Evolutionary conservation across 2,329 filamentous ascomycete species (phyloP), one percentile per base, ranked within the genome.

Genomic region (Hymenoscyphus linearis): DNA sequence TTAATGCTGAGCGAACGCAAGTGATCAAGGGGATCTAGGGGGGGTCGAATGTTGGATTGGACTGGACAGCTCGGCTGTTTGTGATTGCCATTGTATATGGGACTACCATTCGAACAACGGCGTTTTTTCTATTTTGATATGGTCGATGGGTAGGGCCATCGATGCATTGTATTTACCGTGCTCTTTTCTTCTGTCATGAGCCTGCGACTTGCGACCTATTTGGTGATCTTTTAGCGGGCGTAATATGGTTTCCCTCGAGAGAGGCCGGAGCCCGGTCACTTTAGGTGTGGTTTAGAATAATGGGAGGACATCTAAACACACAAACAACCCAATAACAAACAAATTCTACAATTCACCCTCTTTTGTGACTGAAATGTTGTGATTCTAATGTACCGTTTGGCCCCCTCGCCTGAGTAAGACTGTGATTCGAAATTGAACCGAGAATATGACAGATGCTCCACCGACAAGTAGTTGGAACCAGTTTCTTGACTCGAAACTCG

Each of bases 1-100:
- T 99, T 73, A 91, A 97, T 77, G 85, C 87, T 61, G 93, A 99
- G 82, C 84, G 93, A 73, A 99, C 95, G 54, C 89, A 93, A 66
- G 92, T 96, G 70, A 95, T 98, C 78, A 93, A 90, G 78, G 93
- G 93, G 65, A 88, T 96, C 75, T 96, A 84, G 22, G 40, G 40
- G 60, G 65, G n/a, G n/a, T n/a, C 27, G 55, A 52, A 34, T 44
- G n/a, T 52, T 18, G 47, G n/a, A n/a, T n/a, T n/a, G n/a, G n/a
- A n/a, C n/a, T n/a, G n/a, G 55, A 55, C 54, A 34, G 14, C 12
- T 22, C 47, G 22, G 55, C 54, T 25, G 50, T 53, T 53, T 25
- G 16, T 31, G 13, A 31, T 4, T 13, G 27, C 25, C 26, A 27
- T 25, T 53, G 50, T 53, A 53, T 16, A 53, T 53, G 50, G 25